Conservation (phyloP, 495 filamentous ascomycete species). For the Pseudotulostoma volvatum region DNA sequence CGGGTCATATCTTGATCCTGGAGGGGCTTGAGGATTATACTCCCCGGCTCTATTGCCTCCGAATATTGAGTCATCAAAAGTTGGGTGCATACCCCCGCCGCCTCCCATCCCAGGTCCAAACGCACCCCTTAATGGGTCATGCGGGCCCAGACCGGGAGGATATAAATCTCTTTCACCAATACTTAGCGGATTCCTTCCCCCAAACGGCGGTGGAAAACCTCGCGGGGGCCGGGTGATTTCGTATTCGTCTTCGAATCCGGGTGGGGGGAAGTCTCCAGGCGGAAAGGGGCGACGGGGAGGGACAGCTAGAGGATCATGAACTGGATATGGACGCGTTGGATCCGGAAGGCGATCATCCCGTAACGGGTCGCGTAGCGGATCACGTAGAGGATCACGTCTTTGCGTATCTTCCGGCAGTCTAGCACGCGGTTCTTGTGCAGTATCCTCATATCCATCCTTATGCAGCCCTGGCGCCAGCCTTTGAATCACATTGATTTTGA, state of each 20-base stretch:
- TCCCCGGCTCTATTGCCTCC: conserved; percentile 37
- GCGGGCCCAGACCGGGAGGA: conserved; percentile 67
- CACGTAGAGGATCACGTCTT: conserved; percentile 33
- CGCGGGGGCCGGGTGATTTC: conserved; percentile 58
- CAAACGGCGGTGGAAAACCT: conserved; percentile 27
- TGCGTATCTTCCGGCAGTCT: conserved; percentile 22
- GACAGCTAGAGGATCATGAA: conserved; percentile 48
- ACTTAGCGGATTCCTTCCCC: conserved; percentile 39
- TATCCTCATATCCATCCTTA: conserved; percentile 61
- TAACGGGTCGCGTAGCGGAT: conserved; percentile 41
- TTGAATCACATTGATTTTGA: conserved; percentile 67
- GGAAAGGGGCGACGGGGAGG: conserved; percentile 50
- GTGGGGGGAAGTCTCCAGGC: conserved; percentile 63
- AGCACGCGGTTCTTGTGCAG: conserved; percentile 2
- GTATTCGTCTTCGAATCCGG: conserved; percentile 87
- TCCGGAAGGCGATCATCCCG: conserved; percentile 35
- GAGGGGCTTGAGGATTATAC: conserved; percentile 30
- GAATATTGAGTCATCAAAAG: conserved; percentile 86
- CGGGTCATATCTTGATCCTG: conserved; percentile 62
- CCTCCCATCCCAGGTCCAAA: conserved; percentile 38
- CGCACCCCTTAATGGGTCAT: conserved; percentile 58
- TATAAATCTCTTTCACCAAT: conserved; percentile 80
- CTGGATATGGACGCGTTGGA: conserved; percentile 48
- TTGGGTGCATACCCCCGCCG: conserved; percentile 79
- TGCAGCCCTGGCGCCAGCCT: conserved; percentile 56